Conservation (phyloP, 345 rosid genomes). For the Salix brachista region DNA sequence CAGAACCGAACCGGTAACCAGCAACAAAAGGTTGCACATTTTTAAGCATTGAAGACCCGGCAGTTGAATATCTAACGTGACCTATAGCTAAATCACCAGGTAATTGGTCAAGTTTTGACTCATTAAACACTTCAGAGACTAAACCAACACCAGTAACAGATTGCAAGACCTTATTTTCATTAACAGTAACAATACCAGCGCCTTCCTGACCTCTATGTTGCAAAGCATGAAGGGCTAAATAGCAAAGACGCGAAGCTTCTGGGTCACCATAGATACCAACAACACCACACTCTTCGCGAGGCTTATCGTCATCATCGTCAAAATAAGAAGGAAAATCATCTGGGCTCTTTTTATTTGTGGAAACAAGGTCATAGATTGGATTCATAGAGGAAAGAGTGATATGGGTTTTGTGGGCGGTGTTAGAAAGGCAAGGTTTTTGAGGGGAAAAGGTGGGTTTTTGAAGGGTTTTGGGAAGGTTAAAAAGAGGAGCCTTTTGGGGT, state of each 20-base stretch:
- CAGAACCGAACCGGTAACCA: slow-evolving; percentile 77
- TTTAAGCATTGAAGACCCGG: slow-evolving; percentile 88
- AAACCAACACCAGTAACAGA: slow-evolving; percentile 90
- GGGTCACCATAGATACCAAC: slow-evolving; percentile 91
- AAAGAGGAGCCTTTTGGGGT: slow-evolving; percentile 13
- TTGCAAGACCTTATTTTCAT: slow-evolving; percentile 55
- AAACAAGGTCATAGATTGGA: slow-evolving; percentile 34
- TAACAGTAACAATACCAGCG: slow-evolving; percentile 91
- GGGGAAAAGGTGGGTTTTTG: slow-evolving; percentile 35
- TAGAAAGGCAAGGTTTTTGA: slow-evolving; percentile 9
- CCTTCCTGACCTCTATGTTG: slow-evolving; percentile 99
- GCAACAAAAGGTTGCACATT: slow-evolving; percentile 99
- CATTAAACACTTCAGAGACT: slow-evolving; percentile 86
- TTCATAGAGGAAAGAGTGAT: slow-evolving; percentile 33
- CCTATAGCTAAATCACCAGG: slow-evolving; percentile 88
- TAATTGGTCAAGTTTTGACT: slow-evolving; percentile 76
- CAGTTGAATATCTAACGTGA: slow-evolving; percentile 93
- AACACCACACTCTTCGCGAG: slow-evolving; percentile 97
- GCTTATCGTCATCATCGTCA: slow-evolving; percentile 59
- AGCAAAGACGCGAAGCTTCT: slow-evolving; percentile 88
- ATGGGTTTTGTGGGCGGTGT: slow-evolving; percentile 21
- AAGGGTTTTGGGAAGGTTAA: slow-evolving; percentile 37
- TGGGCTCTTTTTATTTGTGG: slow-evolving; percentile 13
- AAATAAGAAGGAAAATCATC: slow-evolving; percentile 15
- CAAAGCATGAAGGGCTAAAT: slow-evolving; percentile 86